Evolutionary conservation across 2,329 filamentous ascomycete species (phyloP).

Genomic region (Xylariaceae sp.): DNA sequence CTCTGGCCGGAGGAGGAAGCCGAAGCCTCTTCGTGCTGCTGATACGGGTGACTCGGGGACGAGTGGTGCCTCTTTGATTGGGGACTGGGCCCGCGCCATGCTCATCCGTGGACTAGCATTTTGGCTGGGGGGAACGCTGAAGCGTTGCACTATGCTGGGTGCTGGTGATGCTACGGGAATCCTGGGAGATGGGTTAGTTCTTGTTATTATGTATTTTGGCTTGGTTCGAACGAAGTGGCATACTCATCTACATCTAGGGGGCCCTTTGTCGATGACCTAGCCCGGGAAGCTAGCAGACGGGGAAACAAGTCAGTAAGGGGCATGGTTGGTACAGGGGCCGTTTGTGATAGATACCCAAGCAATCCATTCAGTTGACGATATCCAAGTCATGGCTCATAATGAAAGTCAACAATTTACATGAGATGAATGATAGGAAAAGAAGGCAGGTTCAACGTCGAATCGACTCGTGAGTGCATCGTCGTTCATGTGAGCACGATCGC

Average conservation of each 20-base stretch:
- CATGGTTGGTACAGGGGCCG: conserved; percentile 13
- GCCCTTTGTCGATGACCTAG: conserved; percentile 68
- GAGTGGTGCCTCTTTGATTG: conserved; percentile 15
- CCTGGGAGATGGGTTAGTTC: conserved; percentile 16
- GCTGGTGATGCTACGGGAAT: conserved; percentile 21
- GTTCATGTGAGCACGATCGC: neutral
- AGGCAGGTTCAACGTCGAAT: neutral
- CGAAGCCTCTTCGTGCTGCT: conserved; percentile 60
- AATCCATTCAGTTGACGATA: neutral
- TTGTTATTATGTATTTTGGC: conserved; percentile 4
- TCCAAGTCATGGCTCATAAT: neutral
- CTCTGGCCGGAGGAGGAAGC: conserved; percentile 71
- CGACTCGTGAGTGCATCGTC: neutral
- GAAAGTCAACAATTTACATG: neutral
- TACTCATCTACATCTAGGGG: conserved; percentile 74
- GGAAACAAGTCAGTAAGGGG: conserved; percentile 25
- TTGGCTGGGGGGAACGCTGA: conserved; percentile 19
- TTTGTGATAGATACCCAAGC: neutral
- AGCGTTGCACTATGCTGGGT: conserved; percentile 23
- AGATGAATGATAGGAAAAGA: neutral
- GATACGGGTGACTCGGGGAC: conserved; percentile 28
- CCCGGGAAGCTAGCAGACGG: conserved; percentile 46
- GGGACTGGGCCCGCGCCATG: conserved; percentile 21
- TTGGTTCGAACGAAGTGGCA: conserved; percentile 11
- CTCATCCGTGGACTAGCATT: conserved; percentile 26